phyloP scores from a whole-genome alignment of 2,329 filamentous ascomycete genomes.

The Claviceps lovelessii region DNA sequence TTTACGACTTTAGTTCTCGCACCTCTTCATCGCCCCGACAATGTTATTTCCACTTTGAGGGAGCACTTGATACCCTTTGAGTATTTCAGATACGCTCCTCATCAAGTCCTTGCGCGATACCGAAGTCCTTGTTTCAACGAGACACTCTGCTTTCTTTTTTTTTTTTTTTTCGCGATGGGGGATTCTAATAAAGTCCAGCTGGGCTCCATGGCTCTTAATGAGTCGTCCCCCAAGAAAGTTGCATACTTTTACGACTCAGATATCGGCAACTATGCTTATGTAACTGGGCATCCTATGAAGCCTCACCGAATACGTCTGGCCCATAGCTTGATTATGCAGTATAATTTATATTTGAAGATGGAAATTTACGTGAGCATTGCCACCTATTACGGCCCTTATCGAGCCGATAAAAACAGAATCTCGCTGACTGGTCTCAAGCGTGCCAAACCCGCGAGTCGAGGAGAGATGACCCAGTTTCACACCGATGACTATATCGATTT shows the following conservation, averaged over 20 bases:
- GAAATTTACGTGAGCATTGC: slow-evolving; percentile 67
- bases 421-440: slow-evolving; percentile 33
- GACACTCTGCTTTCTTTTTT: background rate
- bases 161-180: slow-evolving; percentile 16
- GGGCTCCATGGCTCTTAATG: slow-evolving; percentile 32
- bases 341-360: slow-evolving; percentile 92
- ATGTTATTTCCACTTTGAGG: background rate
- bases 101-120: background rate
- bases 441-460: slow-evolving; percentile 71
- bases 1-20: background rate
- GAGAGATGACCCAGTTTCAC: slow-evolving; percentile 90
- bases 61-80: background rate
- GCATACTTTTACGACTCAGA: slow-evolving; percentile 98
- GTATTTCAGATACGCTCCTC: background rate
- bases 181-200: slow-evolving; percentile 21
- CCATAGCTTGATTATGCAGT: slow-evolving; percentile 91
- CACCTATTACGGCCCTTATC: background rate
- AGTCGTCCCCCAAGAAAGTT: slow-evolving; percentile 56
- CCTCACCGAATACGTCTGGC: slow-evolving; percentile 89
- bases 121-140: background rate
- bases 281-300: slow-evolving; percentile 96
- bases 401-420: background rate
- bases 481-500: slow-evolving; percentile 94
- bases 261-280: slow-evolving; percentile 96
- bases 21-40: background rate